A percentile compares a stretch with the other conserved stretches of the same genome.
Evolutionary conservation across 2,329 filamentous ascomycete genomes (phyloP).

Genomic region (Nemania abortiva): DNA sequence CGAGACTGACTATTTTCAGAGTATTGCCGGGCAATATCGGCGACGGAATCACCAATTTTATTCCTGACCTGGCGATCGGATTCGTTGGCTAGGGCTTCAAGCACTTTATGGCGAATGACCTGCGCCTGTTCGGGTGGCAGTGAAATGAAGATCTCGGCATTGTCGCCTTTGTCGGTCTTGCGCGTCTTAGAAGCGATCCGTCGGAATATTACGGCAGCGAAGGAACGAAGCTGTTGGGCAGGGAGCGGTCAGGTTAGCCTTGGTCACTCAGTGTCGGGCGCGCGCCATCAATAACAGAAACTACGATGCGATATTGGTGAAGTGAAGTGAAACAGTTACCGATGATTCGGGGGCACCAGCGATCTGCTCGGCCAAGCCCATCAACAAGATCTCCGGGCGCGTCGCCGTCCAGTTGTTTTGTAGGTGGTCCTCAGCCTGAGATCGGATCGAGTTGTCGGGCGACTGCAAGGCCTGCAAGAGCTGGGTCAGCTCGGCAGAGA

Average conservation of each 20-base stretch:
- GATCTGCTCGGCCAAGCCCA: constrained; percentile 95
- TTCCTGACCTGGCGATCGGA: constrained; percentile 81
- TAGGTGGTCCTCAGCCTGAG: constrained; percentile 89
- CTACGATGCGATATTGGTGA: too few relatives aligned
- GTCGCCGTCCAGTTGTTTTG: constrained; percentile 88
- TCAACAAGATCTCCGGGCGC: constrained; percentile 87
- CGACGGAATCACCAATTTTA: constrained; percentile 97
- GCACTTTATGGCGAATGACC: constrained; percentile 84
- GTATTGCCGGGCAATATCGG: constrained; percentile 94
- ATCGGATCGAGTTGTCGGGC: constrained; percentile 85
- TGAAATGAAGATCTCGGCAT: constrained; percentile 86
- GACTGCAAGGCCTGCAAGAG: constrained; percentile 90
- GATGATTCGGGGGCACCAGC: constrained; percentile 78
- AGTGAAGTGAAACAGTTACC: constrained; percentile 62
- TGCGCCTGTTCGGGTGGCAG: constrained; percentile 78
- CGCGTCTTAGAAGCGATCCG: constrained; percentile 90
- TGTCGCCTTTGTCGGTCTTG: constrained; percentile 78
- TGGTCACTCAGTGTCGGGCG: not conserved
- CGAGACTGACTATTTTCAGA: constrained; percentile 81
- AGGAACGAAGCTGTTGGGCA: constrained; percentile 80
- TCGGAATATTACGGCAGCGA: constrained; percentile 93
- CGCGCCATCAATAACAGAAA: not conserved
- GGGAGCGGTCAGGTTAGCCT: constrained; percentile 18
- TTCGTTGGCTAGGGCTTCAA: constrained; percentile 81
- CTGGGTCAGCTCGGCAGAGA: constrained; percentile 85